These are phyloP conservation scores for Cyberlindnera nakhonratchasimensis DNA, from an alignment of 805 yeast genomes.

Conservation along the genomic window DNA sequence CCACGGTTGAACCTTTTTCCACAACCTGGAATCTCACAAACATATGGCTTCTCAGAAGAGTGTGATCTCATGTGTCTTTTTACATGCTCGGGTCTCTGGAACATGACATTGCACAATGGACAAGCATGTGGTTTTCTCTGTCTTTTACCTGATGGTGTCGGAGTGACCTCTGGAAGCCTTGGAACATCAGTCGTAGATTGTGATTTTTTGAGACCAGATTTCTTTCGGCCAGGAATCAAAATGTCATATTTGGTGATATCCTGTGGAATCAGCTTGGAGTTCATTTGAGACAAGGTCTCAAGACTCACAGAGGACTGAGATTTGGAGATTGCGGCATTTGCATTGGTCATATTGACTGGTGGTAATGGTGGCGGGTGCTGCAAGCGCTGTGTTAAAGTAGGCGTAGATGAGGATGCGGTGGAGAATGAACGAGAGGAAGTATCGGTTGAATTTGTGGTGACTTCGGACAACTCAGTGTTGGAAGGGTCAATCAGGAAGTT, in stretches of 20 bases:
- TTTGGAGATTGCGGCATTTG: constrained; percentile 22
- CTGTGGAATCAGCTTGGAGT: constrained; percentile 19
- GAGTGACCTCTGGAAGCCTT: background rate
- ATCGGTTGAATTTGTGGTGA: constrained; percentile 2
- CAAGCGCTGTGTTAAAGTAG: background rate
- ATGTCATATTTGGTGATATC: constrained; percentile 28
- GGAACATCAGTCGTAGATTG: constrained; percentile 21
- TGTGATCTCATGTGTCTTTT: constrained; percentile 76
- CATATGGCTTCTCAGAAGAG: constrained; percentile 73
- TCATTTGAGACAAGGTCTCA: constrained; percentile 31
- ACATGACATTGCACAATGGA: constrained; percentile 58
- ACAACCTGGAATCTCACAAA: constrained; percentile 62
- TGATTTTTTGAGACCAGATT: constrained; percentile 15
- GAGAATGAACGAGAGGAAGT: constrained; percentile 1
- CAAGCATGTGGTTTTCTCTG: constrained; percentile 58
- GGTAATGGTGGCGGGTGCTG: background rate
- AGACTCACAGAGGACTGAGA: constrained; percentile 53
- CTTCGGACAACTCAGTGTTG: constrained; percentile 8
- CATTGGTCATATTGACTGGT: no score
- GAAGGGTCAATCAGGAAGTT: constrained; percentile 8
- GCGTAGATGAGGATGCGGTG: constrained; percentile 3
- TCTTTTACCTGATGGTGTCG: constrained; percentile 42
- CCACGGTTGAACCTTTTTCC: constrained; percentile 64
- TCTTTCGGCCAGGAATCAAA: constrained; percentile 24
- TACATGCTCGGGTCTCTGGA: constrained; percentile 71